phyloP scores from a whole-genome alignment of 305 asterid genomes.

The Fraxinus platypoda region DNA sequence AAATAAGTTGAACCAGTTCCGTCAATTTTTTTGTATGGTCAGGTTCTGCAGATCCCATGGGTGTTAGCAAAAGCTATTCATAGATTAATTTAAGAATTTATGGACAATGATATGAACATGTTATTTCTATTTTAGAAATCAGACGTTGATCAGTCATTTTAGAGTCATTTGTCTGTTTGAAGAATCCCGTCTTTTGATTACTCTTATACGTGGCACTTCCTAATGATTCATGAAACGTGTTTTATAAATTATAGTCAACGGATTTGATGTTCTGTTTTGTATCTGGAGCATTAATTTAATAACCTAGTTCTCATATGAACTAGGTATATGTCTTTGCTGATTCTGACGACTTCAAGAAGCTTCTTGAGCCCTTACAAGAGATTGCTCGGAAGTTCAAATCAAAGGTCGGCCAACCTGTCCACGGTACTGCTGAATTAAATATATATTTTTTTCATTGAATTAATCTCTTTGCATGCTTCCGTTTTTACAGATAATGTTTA shows the following conservation, averaged over 20 bases:
- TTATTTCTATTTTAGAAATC: background rate
- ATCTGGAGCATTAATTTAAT: slow-evolving; percentile 1
- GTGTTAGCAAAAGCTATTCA: background rate
- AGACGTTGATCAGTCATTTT: background rate
- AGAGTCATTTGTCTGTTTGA: background rate
- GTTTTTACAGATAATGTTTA: slow-evolving; percentile 66
- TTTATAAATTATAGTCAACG: background rate
- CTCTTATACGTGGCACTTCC: background rate
- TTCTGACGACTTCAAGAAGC: slow-evolving; percentile 55
- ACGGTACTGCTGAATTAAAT: background rate
- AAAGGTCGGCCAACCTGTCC: slow-evolving; percentile 46
- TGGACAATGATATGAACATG: background rate
- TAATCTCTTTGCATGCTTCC: slow-evolving; percentile 16
- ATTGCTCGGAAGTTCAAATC: slow-evolving; percentile 75
- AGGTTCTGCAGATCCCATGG: background rate
- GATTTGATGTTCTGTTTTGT: background rate
- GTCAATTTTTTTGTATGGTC: background rate
- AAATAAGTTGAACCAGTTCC: background rate
- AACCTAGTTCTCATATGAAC: slow-evolving; percentile 24
- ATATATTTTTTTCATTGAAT: slow-evolving; percentile 12
- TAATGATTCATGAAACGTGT: background rate
- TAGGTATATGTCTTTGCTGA: slow-evolving; percentile 84
- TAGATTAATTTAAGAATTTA: background rate
- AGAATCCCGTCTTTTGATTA: background rate
- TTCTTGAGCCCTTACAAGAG: slow-evolving; percentile 60